Conservation (phyloP, 306 rosid species). For the Quercus robur region DNA sequence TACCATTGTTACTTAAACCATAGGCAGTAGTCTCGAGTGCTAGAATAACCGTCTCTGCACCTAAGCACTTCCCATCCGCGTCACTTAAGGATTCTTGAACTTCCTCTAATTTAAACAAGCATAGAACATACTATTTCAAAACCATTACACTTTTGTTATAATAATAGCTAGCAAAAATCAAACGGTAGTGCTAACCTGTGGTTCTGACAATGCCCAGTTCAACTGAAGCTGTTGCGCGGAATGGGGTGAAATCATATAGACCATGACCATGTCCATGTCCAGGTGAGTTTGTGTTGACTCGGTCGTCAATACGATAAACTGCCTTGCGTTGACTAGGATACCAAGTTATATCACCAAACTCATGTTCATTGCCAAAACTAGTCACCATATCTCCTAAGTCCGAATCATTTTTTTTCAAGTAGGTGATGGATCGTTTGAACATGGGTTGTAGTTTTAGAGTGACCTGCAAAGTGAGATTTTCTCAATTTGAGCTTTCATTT, state of each 20-base stretch:
- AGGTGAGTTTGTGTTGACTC: slow-evolving; percentile 32
- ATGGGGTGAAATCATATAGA: slow-evolving; percentile 27
- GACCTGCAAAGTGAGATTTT: slow-evolving; percentile 22
- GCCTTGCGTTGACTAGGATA: slow-evolving; percentile 46
- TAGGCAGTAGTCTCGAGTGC: slow-evolving; percentile 38
- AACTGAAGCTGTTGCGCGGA: slow-evolving; percentile 30
- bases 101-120: slow-evolving; percentile 47
- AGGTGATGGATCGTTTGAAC: slow-evolving; percentile 48
- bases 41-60: slow-evolving; percentile 33
- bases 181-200: slow-evolving; percentile 19
- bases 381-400: slow-evolving; percentile 43
- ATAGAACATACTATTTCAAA: background rate
- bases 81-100: slow-evolving; percentile 43
- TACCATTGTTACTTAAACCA: slow-evolving; percentile 79
- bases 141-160: background rate
- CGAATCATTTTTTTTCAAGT: slow-evolving; percentile 20
- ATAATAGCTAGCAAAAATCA: no score
- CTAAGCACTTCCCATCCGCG: slow-evolving; percentile 52
- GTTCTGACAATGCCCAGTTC: slow-evolving; percentile 17
- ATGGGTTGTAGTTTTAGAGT: slow-evolving; percentile 47
- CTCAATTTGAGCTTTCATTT: background rate
- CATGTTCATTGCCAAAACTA: slow-evolving; percentile 36
- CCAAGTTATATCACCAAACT: slow-evolving; percentile 52
- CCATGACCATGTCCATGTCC: slow-evolving; percentile 48
- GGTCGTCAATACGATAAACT: slow-evolving; percentile 36